Evolutionary conservation across 2,329 filamentous ascomycete genomes (phyloP).

Genomic region (Paraconiothyrium brasiliense): DNA sequence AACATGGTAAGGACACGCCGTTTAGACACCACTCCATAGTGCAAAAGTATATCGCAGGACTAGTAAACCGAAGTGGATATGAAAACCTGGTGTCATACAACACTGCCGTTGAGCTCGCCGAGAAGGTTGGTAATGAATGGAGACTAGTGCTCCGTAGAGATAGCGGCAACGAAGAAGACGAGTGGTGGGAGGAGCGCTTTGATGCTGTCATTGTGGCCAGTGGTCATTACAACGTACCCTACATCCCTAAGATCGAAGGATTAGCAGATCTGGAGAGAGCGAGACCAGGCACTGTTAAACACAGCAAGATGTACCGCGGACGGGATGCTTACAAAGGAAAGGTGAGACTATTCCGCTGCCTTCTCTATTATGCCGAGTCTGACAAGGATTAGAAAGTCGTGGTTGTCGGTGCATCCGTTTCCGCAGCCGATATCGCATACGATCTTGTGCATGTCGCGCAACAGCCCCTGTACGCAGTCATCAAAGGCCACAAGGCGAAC

Average conservation of each 20-base stretch:
- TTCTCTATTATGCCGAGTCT: slow-evolving; percentile 1
- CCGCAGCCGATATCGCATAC: slow-evolving; percentile 69
- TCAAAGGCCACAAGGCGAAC: slow-evolving; percentile 62
- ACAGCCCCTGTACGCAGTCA: slow-evolving; percentile 62
- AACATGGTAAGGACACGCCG: slow-evolving; percentile 67
- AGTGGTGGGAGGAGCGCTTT: slow-evolving; percentile 71
- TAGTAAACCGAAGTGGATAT: slow-evolving; percentile 65
- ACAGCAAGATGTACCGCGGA: slow-evolving; percentile 65
- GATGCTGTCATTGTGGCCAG: slow-evolving; percentile 70
- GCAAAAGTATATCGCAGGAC: slow-evolving; percentile 61
- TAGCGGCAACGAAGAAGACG: slow-evolving; percentile 54
- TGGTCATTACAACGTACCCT: slow-evolving; percentile 69
- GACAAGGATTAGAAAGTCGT: slow-evolving; percentile 61
- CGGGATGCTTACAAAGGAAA: slow-evolving; percentile 58
- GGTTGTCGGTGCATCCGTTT: slow-evolving; percentile 71
- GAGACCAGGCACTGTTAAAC: slow-evolving; percentile 61
- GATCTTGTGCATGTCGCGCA: slow-evolving; percentile 60
- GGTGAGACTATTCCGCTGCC: slow-evolving; percentile 37
- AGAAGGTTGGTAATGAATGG: slow-evolving; percentile 60
- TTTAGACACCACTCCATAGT: slow-evolving; percentile 70
- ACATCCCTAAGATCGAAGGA: slow-evolving; percentile 61
- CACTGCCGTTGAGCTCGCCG: slow-evolving; percentile 69
- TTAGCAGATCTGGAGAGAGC: slow-evolving; percentile 58
- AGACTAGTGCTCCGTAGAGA: slow-evolving; percentile 61
- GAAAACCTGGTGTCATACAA: slow-evolving; percentile 62